phyloP scores from a whole-genome alignment of 2,329 filamentous ascomycete genomes.

The Fusarium verrucosum region DNA sequence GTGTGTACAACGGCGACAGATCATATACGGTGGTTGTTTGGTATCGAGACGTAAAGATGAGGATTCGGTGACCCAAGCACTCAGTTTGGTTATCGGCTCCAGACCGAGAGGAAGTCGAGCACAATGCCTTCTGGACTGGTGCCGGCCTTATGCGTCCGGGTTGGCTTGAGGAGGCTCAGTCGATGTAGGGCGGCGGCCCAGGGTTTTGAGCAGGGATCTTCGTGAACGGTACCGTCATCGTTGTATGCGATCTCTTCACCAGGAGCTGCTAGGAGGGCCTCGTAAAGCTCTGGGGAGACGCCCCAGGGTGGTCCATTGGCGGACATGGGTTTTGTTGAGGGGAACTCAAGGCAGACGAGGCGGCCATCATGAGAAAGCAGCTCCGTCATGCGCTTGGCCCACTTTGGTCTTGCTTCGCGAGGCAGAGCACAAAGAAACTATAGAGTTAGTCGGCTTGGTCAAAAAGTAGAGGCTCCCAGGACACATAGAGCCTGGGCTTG shows the following conservation, averaged over 20 bases:
- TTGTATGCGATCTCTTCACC: constrained; percentile 72
- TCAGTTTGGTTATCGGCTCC: constrained; percentile 50
- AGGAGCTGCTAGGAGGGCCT: constrained; percentile 74
- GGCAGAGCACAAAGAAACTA: constrained; percentile 72
- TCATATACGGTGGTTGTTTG: constrained; percentile 39
- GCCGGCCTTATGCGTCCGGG: constrained; percentile 59
- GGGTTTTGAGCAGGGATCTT: constrained; percentile 52
- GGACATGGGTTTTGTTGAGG: constrained; percentile 73
- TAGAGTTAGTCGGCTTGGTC: constrained; percentile 23
- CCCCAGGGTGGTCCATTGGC: constrained; percentile 78
- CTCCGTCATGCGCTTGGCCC: constrained; percentile 62
- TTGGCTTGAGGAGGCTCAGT: constrained; percentile 61
- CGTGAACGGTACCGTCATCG: constrained; percentile 55
- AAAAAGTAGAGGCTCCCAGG: not conserved
- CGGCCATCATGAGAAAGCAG: constrained; percentile 61
- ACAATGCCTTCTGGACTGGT: constrained; percentile 57
- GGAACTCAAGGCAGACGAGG: constrained; percentile 78
- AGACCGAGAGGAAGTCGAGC: constrained; percentile 64
- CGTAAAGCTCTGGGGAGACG: constrained; percentile 73
- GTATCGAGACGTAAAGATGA: constrained; percentile 39
- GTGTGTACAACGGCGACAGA: constrained; percentile 32
- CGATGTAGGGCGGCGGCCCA: constrained; percentile 53
- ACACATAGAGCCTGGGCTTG: not conserved
- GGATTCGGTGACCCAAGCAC: constrained; percentile 5
- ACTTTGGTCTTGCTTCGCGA: constrained; percentile 60